phyloP scores from a whole-genome alignment of 1,284 basidiomycete genomes.

The Puccinia horiana region DNA sequence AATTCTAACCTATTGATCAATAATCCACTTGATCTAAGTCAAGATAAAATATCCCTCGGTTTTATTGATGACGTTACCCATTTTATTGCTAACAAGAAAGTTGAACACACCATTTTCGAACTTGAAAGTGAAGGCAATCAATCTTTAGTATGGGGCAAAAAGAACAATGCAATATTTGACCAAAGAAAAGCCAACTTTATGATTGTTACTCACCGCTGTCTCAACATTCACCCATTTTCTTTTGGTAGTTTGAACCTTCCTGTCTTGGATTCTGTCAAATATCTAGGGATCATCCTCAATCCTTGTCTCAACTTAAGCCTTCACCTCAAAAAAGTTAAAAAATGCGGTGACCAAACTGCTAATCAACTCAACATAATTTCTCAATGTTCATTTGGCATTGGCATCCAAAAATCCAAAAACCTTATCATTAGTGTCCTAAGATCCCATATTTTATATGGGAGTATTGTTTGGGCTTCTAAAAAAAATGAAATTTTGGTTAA shows the following conservation, averaged over 20 bases:
- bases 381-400: background rate
- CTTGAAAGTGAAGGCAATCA: background rate
- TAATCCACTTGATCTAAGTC: background rate
- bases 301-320: background rate
- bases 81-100: background rate
- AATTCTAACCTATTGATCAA: background rate
- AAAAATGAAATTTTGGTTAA: too few species aligned
- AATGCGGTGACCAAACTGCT: background rate
- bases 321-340: background rate
- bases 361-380: background rate
- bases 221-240: background rate
- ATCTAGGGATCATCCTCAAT: background rate
- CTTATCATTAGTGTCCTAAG: background rate
- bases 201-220: background rate
- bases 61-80: background rate
- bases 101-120: background rate
- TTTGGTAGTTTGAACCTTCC: background rate
- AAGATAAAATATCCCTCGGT: background rate
- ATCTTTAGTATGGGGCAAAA: background rate
- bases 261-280: background rate
- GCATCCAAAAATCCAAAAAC: background rate
- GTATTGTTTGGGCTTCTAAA: too few species aligned
- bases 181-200: conserved; percentile 7
- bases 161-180: background rate
- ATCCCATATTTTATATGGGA: too few species aligned